Base-by-base conservation (phyloP, 441 rosid species). In the Erodium trifolium region DNA sequence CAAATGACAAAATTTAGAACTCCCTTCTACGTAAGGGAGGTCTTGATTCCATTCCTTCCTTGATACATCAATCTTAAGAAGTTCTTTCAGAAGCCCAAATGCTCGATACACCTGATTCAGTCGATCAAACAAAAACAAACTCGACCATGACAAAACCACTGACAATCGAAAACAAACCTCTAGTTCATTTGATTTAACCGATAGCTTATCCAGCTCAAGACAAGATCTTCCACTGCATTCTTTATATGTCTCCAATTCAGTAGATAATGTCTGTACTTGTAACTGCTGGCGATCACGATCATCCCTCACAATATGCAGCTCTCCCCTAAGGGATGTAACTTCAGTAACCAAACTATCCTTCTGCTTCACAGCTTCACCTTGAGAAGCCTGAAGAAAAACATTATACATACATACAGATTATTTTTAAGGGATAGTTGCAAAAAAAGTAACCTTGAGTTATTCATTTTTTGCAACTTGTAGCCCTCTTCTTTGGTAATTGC, bases 341-440 rank as follows among this genome's bases (percentile, higher is more conserved):
- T 83, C 86, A 17, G 73, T 85, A 66, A 78, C 70, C 76, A 85
- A 68, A 66, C 68, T 74, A 55, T 78, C 84, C 74, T 85, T 85
- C 47, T 81, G 85, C 74, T 83, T 85, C 71, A 77, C 70, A 65
- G 70, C 77, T 55, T 82, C 87, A 34, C 83, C 84, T 71, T 78
- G 83, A 69, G 85, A 80, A 72, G 81, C 82, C 89, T 55, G 16
- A 7, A 55, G 62, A 7, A 55, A 7, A 9, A 55, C 19, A 55
- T 14, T 55, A 55, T 55, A 55, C n/a, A 18, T 10, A 55, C 62
- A 55, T 55, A 18, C 16, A 55, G 34, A 31, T 31, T 31, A 31
- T 31, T 31, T 31, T 31, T 31, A 31, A 31, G 34, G 34, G 34
- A 31, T 31, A 31, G 34, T 31, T 31, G 34, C 3, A 31, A 31